Percentiles rank a stretch among this genome's conserved stretches.
Evolutionary conservation across 345 rosid species (phyloP).

Genomic region (Corchorus capsularis): DNA sequence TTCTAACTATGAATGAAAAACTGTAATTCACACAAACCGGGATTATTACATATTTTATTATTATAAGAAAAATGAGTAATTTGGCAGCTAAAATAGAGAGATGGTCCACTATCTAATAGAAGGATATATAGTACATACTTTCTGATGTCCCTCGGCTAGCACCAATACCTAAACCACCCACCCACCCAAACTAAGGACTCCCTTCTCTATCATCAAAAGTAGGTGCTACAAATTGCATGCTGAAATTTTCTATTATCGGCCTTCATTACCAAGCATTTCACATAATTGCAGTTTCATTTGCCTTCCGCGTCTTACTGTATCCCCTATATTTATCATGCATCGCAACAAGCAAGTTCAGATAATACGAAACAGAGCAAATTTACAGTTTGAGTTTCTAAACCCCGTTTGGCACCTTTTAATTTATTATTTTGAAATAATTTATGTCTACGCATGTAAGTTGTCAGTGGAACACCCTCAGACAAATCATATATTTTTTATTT

Average conservation of each 20-base stretch:
- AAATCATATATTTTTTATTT: neutral
- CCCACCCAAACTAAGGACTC: neutral
- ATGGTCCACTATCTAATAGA: slow-evolving; percentile 40
- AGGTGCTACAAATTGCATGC: neutral
- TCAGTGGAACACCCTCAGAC: neutral
- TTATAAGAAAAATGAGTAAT: neutral
- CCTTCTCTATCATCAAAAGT: slow-evolving; percentile 1
- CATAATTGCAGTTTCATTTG: neutral
- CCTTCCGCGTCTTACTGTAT: neutral
- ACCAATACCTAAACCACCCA: neutral
- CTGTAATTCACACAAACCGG: neutral
- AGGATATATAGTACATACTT: slow-evolving; percentile 9
- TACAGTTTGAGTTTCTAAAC: neutral
- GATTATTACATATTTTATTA: neutral
- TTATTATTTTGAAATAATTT: neutral
- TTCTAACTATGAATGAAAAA: neutral
- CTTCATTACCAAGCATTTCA: neutral
- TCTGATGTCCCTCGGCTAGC: neutral
- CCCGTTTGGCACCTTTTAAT: too few species aligned
- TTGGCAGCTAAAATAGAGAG: neutral
- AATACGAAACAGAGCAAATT: neutral
- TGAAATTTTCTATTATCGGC: neutral
- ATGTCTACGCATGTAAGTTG: neutral
- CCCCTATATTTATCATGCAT: slow-evolving; percentile 1
- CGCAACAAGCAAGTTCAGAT: neutral